Base-by-base conservation (phyloP, 192 early-diverging fungal genomes). In the Entomortierella lignicola region DNA sequence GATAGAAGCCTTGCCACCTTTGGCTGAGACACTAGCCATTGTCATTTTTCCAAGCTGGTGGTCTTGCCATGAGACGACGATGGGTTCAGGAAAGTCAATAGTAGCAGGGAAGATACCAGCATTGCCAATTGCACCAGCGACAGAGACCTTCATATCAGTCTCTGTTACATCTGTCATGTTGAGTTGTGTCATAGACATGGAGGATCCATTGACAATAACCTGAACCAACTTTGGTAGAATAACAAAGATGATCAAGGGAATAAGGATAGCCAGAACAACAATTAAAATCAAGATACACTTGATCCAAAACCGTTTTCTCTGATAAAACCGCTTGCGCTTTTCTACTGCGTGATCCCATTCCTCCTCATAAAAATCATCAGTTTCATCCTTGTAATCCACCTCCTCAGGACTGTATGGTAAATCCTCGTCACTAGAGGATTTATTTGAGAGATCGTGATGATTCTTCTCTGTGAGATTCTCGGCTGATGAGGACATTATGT, bases 21-120 rank as follows among this genome's bases (percentile, higher is more conserved):
- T 58, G 55, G 85, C 81, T 29, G 67, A 42, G 34, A 88, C 74
- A 43, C 62, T 53, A 42, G 84, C 65, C 85, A 88, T 86, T 13
- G 48, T 55, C 37, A 85, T 82, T n/a, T 60, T 69, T 39, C 87
- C 87, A 1, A 88, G 63, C 26, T 71, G 61, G 31, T 66, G 60
- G 26, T 84, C 85, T n/a, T 86, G 59, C 85, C 85, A 88, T 15
- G 66, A 47, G 53, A 88, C 82, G 51, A 71, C 54, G 51, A 88
- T 75, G 43, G 85, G 84, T 25, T 66, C 66, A 37, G 82, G 81
- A 71, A 88, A 88, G 13, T 69, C 47, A 58, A 88, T 86, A 1
- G 52, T 63, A 30, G 87, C 87, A n/a, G 80, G 71, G 60, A 88
- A 79, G 30, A 86, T 84, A 79, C 87, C 87, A 23, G 87, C 80